Evolutionary conservation across 2,329 filamentous ascomycete species (phyloP).

Genomic region (Colletotrichum spinosum): DNA sequence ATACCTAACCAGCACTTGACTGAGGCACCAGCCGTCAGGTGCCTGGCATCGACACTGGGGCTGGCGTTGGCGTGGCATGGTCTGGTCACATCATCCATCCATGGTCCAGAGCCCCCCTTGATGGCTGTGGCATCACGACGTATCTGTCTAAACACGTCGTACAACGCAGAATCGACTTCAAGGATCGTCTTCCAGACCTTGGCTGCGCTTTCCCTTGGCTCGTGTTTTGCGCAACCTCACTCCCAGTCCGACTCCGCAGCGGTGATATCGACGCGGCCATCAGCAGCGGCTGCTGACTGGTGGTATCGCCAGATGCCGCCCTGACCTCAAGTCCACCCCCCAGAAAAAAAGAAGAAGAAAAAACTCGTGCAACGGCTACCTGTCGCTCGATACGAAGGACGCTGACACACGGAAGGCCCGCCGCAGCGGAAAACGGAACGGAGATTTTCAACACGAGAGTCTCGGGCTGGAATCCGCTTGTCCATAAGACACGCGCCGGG

Average conservation of each 20-base stretch:
- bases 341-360: conserved; percentile 25
- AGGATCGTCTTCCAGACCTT: conserved; percentile 21
- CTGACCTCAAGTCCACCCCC: neutral
- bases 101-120: conserved; percentile 21
- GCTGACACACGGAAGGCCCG: conserved; percentile 28
- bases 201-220: conserved; percentile 1
- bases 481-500: conserved; percentile 4
- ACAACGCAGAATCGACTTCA: conserved; percentile 19
- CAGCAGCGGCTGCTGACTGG: neutral
- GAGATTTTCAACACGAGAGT: conserved; percentile 22
- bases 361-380: conserved; percentile 11
- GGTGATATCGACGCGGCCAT: neutral
- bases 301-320: neutral
- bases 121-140: conserved; percentile 8
- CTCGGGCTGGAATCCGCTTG: conserved; percentile 20
- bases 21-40: conserved; percentile 5
- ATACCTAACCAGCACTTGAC: conserved; percentile 21
- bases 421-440: conserved; percentile 21
- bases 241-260: conserved; percentile 1
- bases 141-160: neutral
- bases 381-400: conserved; percentile 20
- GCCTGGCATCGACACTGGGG: neutral
- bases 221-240: conserved; percentile 3
- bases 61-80: neutral
- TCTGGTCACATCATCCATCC: conserved; percentile 11